These are phyloP conservation scores for Trichoderma hamatum DNA, from an alignment of 2,329 filamentous ascomycete species.

Conservation along the genomic window DNA sequence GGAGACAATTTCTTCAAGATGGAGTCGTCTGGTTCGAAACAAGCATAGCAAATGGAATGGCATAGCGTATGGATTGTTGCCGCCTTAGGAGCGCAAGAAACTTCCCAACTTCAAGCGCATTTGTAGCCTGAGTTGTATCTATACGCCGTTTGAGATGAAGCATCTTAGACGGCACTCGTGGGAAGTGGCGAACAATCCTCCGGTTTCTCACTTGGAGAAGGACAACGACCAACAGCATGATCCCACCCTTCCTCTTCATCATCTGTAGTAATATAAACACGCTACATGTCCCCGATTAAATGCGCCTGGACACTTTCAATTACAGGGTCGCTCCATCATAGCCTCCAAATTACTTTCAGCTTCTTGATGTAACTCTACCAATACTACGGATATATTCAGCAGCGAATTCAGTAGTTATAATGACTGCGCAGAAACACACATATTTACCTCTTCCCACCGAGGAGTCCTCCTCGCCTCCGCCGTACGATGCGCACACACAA, in stretches of 20 bases:
- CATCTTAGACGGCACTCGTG: not conserved
- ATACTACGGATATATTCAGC: not conserved
- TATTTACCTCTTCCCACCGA: too few species aligned
- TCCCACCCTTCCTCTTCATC: not conserved
- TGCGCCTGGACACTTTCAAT: too few species aligned
- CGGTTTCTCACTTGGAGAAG: not conserved
- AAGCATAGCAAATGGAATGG: not conserved
- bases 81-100: too few species aligned
- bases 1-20: not conserved
- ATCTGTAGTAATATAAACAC: not conserved
- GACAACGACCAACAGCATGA: not conserved
- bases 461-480: too few species aligned
- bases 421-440: too few species aligned
- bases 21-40: not conserved
- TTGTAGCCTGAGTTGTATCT: not conserved
- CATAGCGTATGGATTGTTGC: not conserved
- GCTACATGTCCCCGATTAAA: too few species aligned
- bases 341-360: too few species aligned
- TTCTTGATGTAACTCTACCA: too few species aligned
- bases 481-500: too few species aligned
- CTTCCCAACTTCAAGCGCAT: not conserved
- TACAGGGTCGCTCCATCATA: too few species aligned
- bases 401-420: not conserved
- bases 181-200: not conserved
- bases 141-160: not conserved